Evolutionary conservation across 202 grass and related monocot genomes (phyloP).

Genomic region (Carex sylvatica): DNA sequence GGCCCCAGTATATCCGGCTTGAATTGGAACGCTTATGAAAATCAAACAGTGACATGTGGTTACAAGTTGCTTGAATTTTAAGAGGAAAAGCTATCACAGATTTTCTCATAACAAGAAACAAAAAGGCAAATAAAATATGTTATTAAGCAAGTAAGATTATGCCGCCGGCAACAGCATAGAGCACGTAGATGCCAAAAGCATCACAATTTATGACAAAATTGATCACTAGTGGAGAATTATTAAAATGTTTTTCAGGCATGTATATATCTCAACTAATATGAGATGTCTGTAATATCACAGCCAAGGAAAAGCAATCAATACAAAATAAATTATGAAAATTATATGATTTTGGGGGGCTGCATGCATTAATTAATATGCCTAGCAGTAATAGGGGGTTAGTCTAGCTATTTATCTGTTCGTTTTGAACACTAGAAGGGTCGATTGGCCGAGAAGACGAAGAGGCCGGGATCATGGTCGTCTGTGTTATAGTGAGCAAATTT

Average conservation of each 20-base stretch:
- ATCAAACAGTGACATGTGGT: neutral
- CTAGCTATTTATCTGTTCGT: neutral
- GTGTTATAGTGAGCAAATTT: neutral
- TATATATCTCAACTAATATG: neutral
- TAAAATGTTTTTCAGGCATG: neutral
- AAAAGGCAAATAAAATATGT: neutral
- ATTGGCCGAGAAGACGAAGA: neutral
- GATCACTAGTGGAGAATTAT: neutral
- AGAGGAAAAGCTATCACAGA: neutral
- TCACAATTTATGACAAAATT: neutral
- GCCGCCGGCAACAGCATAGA: neutral
- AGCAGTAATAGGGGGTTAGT: neutral
- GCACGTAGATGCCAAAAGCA: neutral
- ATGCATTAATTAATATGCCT: neutral
- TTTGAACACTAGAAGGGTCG: neutral
- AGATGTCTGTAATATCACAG: neutral
- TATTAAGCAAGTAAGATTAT: neutral
- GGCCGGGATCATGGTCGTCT: neutral
- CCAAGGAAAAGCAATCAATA: neutral
- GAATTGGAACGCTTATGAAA: neutral
- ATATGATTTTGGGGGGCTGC: neutral
- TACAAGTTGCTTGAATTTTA: neutral
- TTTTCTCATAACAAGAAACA: neutral
- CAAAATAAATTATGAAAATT: neutral
- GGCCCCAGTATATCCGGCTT: neutral